These are phyloP conservation scores for Kodamaea sagamina DNA, from an alignment of 805 yeast genomes.

Conservation along the genomic window DNA sequence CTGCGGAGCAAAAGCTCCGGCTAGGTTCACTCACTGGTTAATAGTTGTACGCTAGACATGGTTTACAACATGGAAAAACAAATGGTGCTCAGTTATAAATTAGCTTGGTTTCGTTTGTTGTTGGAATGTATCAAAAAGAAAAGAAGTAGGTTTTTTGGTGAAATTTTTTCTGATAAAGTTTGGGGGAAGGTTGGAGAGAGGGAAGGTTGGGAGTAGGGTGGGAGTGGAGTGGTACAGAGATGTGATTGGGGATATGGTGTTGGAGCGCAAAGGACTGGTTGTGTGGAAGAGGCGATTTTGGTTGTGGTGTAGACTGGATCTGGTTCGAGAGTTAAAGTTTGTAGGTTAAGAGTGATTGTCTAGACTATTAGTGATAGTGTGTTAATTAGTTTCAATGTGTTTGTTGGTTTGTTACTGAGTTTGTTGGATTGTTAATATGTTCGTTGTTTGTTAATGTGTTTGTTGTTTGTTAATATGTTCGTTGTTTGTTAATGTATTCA, in stretches of 20 bases:
- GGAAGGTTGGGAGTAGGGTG: background rate
- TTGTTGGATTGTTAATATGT: too few species aligned
- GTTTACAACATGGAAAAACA: constrained; percentile 6
- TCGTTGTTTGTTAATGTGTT: too few species aligned
- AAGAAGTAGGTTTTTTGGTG: constrained; percentile 2
- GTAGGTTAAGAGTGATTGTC: too few species aligned
- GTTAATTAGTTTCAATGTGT: too few species aligned
- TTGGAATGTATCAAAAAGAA: constrained; percentile 10
- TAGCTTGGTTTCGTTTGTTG: constrained; percentile 6
- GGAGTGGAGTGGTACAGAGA: background rate
- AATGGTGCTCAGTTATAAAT: constrained; percentile 2
- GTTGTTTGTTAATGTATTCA: too few species aligned
- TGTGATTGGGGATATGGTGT: background rate
- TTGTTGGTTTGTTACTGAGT: too few species aligned
- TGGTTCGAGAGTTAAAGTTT: too few species aligned
- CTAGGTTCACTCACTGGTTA: constrained; percentile 5
- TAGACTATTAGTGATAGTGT: too few species aligned
- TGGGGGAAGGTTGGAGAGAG: background rate
- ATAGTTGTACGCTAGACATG: constrained; percentile 11
- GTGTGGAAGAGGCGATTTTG: background rate
- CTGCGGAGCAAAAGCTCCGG: too few species aligned
- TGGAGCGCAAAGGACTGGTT: background rate
- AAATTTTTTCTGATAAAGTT: constrained; percentile 6
- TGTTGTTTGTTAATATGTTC: too few species aligned
- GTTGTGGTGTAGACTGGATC: background rate